A percentile compares a stretch with the other conserved stretches of the same genome.
phyloP scores from a whole-genome alignment of 176 grass and related monocot genomes.

The Cenchrus purpureus region DNA sequence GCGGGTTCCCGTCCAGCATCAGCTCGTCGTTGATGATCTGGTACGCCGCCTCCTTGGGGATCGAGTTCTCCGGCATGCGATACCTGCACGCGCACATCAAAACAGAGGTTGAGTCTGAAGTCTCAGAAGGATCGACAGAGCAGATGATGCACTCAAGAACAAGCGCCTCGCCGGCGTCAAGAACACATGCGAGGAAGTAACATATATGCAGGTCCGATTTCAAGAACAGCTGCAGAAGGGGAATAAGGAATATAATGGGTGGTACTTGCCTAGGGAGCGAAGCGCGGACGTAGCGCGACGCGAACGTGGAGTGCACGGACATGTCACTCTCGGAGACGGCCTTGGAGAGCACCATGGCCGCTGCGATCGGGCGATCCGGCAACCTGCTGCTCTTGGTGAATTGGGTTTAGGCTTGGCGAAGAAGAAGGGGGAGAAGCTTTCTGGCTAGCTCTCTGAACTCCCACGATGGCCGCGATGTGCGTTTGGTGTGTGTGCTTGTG shows the following conservation, averaged over 20 bases:
- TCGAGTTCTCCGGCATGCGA: slow-evolving; percentile 89
- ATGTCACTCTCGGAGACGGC: slow-evolving; percentile 68
- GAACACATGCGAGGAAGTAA: background rate
- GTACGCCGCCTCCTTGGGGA: slow-evolving; percentile 97
- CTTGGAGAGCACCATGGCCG: slow-evolving; percentile 63
- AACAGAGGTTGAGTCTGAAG: background rate
- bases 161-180: background rate
- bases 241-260: no score
- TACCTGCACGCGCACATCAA: slow-evolving; percentile 54
- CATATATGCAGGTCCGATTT: background rate
- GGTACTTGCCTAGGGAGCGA: slow-evolving; percentile 71
- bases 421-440: background rate
- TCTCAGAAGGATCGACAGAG: no score
- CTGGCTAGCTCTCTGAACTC: background rate
- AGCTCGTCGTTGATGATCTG: slow-evolving; percentile 99
- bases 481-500: slow-evolving; percentile 25
- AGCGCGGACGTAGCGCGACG: slow-evolving; percentile 85
- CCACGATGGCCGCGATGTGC: background rate
- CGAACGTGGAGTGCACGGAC: slow-evolving; percentile 95
- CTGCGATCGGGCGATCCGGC: background rate
- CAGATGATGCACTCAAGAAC: no score
- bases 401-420: background rate
- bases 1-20: slow-evolving; percentile 98
- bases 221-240: background rate
- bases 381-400: background rate